A percentile compares a stretch with the other conserved stretches of the same genome.
Conservation (phyloP, 2,329 filamentous ascomycete genomes). For the Colletotrichum sidae region DNA sequence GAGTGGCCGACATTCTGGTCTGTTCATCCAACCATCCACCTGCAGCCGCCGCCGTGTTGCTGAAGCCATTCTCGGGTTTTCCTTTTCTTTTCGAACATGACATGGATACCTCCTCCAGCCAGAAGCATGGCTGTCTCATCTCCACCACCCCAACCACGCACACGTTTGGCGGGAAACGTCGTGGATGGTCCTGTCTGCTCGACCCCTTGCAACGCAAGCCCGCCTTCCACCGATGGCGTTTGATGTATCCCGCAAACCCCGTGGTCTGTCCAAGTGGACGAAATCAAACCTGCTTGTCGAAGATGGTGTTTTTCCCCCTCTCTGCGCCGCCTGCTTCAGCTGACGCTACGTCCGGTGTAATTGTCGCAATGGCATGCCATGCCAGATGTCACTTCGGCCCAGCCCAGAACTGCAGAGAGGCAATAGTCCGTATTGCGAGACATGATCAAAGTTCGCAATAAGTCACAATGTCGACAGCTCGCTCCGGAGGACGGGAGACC, state of each 20-base stretch:
- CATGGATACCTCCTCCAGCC: background rate
- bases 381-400: conserved; percentile 7
- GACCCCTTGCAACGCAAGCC: conserved; percentile 2
- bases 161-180: conserved; percentile 24
- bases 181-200: conserved; percentile 23
- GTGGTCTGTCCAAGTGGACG: conserved; percentile 27
- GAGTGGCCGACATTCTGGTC: conserved; percentile 7
- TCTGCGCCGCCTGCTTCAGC: conserved; percentile 23
- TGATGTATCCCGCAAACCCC: conserved; percentile 17
- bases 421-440: conserved; percentile 35
- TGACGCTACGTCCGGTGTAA: conserved; percentile 29
- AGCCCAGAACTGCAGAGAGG: conserved; percentile 29
- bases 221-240: conserved; percentile 21
- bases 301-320: background rate
- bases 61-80: conserved; percentile 17
- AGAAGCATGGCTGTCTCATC: conserved; percentile 32
- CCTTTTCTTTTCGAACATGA: conserved; percentile 7
- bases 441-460: conserved; percentile 19
- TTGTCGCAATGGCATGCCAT: conserved; percentile 18
- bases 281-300: conserved; percentile 17
- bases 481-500: conserved; percentile 3
- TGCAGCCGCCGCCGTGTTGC: conserved; percentile 30
- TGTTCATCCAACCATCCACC: conserved; percentile 25
- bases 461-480: background rate
- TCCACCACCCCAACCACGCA: conserved; percentile 30